Evolutionary conservation across 2,329 filamentous ascomycete species (phyloP), one percentile per base, ranked within the genome.

Genomic region (Fusarium illudens): DNA sequence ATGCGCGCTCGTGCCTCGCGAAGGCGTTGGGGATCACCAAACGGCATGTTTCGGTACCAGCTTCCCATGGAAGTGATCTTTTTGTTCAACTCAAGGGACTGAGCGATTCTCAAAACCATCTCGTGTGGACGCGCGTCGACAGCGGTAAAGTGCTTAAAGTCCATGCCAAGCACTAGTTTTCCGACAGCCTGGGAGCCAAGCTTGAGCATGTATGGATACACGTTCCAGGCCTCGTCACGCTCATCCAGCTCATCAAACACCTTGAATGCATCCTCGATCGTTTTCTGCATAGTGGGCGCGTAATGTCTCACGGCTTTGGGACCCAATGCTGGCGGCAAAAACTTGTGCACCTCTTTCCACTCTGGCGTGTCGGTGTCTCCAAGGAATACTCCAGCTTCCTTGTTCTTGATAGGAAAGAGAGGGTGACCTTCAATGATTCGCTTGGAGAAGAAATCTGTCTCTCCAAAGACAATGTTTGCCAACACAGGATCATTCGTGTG

Each of bases 241-340:
- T 81, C 74, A 64, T 87, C 86, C 0, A 90, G 78, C 50, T 82
- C 78, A 61, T 85, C 83, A 30, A 85, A 84, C 2, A 84, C 81
- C 6, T 77, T 78, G 71, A 84, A 88, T 0, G 84, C 75, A 17
- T 83, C 78, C 65, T 87, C 82, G 3, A 86, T 80, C 0, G 83
- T 84, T 48, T 79, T 74, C 64, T 89, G 86, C 86, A 90, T 89
- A 0, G 80, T 82, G 0, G 87, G 86, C 0, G 85, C 82, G 63
- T 90, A 89, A 67, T 89, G 87, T 1, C 84, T 79, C 5, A 90
- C 86, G 0, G 87, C 87, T 71, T 87, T 88, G 30, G 87, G 87
- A 0, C 83, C 83, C 11, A 90, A 77, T 0, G 86, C 84, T 0
- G 88, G 87, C 0, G 87, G 86, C 1, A 90, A 67, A 74, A 89